phyloP scores from a whole-genome alignment of 352 stramenopile species.

The Pythium aristosporum region DNA sequence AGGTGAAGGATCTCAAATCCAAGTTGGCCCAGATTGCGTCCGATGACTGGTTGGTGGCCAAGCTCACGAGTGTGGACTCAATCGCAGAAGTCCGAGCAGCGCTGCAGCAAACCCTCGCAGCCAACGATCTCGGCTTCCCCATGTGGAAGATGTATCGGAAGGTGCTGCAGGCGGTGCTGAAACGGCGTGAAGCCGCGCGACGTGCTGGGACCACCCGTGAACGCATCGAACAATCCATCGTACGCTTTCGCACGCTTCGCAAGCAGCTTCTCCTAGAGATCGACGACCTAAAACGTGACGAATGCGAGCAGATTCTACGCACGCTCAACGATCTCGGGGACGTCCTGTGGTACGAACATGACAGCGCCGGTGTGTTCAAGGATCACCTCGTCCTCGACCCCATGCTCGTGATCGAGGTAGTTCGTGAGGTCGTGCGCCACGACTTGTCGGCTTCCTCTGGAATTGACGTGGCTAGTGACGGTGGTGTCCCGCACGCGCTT shows the following conservation, averaged over 20 bases:
- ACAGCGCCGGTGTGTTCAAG: slow-evolving; percentile 9
- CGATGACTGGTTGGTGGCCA: slow-evolving; percentile 7
- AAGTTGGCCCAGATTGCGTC: not conserved
- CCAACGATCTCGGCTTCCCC: slow-evolving; percentile 6
- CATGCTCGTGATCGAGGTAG: slow-evolving; percentile 34
- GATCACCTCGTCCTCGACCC: slow-evolving; percentile 22
- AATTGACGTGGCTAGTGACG: not conserved
- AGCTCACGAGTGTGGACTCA: not conserved
- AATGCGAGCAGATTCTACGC: slow-evolving; percentile 17
- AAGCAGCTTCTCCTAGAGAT: slow-evolving; percentile 6
- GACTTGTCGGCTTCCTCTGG: not conserved
- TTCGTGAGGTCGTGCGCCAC: slow-evolving; percentile 23
- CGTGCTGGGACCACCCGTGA: not conserved
- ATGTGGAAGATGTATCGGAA: slow-evolving; percentile 20
- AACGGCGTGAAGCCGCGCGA: slow-evolving; percentile 7
- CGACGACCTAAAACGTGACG: slow-evolving; percentile 6
- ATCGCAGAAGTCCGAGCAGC: not conserved
- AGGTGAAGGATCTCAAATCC: not conserved
- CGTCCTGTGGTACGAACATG: slow-evolving; percentile 24
- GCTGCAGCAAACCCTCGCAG: not conserved
- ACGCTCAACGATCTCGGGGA: slow-evolving; percentile 25
- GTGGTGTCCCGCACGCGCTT: slow-evolving; percentile 14
- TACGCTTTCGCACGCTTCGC: slow-evolving; percentile 6
- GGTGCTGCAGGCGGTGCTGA: slow-evolving; percentile 1
- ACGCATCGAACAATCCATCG: slow-evolving; percentile 8